Percentiles rank a stretch among this genome's conserved stretches.
Evolutionary conservation across 768 basidiomycete species (phyloP).

Genomic region (Mycena rebaudengoi): DNA sequence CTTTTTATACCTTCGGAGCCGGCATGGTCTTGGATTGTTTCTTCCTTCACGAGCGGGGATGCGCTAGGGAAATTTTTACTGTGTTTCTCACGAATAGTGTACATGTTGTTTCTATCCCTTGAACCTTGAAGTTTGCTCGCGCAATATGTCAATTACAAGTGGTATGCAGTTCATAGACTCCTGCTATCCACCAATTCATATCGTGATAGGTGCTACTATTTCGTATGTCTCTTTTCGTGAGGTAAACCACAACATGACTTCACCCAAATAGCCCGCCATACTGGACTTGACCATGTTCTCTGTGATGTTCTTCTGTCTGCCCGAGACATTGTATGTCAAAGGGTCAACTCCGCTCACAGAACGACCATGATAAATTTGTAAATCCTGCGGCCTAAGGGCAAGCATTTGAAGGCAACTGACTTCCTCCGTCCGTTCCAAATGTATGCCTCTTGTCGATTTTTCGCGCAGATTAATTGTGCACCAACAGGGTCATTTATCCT

Average conservation of each 20-base stretch:
- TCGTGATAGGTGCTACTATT: conserved; percentile 26
- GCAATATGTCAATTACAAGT: conserved; percentile 19
- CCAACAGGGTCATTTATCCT: conserved; percentile 20
- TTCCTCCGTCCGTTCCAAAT: conserved; percentile 26
- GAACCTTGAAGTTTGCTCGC: conserved; percentile 21
- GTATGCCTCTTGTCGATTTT: background rate
- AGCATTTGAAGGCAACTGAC: conserved; percentile 17
- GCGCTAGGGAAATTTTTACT: conserved; percentile 28
- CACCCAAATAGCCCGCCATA: conserved; percentile 19
- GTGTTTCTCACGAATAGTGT: conserved; percentile 27
- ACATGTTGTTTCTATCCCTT: conserved; percentile 24
- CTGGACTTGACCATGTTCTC: conserved; percentile 26
- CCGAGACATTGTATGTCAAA: conserved; percentile 23
- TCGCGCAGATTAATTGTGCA: background rate
- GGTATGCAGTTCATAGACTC: background rate
- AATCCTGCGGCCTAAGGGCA: conserved; percentile 23
- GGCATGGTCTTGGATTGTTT: conserved; percentile 30
- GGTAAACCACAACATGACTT: background rate
- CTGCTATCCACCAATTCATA: background rate
- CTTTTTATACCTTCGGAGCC: conserved; percentile 30
- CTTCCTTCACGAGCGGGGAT: conserved; percentile 31
- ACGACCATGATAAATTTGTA: conserved; percentile 19
- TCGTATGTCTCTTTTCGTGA: background rate
- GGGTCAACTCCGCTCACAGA: conserved; percentile 14
- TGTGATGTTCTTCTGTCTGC: conserved; percentile 30